phyloP scores from a whole-genome alignment of 1,284 basidiomycete species.

The Naganishia albida region DNA sequence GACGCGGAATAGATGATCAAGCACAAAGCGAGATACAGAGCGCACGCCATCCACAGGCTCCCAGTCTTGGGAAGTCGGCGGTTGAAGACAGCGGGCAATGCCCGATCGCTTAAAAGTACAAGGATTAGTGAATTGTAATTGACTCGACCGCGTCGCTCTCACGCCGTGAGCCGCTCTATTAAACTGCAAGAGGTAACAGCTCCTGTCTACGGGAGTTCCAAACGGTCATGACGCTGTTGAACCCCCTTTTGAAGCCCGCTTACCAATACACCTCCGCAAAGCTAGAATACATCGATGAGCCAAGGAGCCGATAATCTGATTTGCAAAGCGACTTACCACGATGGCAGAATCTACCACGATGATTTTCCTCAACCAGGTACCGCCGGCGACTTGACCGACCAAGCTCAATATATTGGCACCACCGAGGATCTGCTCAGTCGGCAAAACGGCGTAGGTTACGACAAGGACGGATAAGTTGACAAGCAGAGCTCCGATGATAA shows the following conservation, averaged over 20 bases:
- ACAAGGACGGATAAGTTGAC: conserved; percentile 40
- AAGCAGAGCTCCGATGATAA: conserved; percentile 34
- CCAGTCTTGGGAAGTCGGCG: conserved; percentile 38
- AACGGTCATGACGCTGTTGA: too few species aligned
- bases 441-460: conserved; percentile 37
- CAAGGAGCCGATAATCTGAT: neutral
- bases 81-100: conserved; percentile 40
- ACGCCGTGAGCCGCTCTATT: conserved; percentile 12
- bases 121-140: conserved; percentile 6
- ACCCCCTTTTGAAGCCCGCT: conserved; percentile 1
- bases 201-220: conserved; percentile 20
- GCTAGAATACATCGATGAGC: conserved; percentile 28
- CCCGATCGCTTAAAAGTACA: conserved; percentile 37
- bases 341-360: conserved; percentile 33
- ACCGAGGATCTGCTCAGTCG: conserved; percentile 29
- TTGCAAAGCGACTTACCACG: conserved; percentile 21
- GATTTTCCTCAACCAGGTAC: conserved; percentile 33
- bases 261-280: conserved; percentile 35
- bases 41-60: conserved; percentile 38
- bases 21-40: conserved; percentile 40
- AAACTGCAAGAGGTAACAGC: conserved; percentile 11
- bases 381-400: conserved; percentile 33
- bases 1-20: conserved; percentile 43
- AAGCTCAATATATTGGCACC: conserved; percentile 36
- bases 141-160: conserved; percentile 4